Evolutionary conservation across 2,329 filamentous ascomycete genomes (phyloP), one percentile per base, ranked within the genome.

Genomic region (Alternaria ventricosa): DNA sequence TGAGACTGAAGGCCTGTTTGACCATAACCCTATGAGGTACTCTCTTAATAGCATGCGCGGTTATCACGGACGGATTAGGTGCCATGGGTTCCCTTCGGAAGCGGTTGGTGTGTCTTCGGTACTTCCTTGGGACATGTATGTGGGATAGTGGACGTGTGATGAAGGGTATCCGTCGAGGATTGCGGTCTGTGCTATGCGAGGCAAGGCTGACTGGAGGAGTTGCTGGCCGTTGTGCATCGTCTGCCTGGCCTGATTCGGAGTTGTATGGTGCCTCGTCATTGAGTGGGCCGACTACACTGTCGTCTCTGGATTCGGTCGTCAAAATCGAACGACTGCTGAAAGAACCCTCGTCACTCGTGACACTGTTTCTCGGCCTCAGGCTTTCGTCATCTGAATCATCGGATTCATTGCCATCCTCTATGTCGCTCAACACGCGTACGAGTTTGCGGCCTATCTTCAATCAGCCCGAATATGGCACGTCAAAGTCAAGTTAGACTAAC

Each of bases 381-480:
- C 49, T 36, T 22, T 22, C 8, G 20, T 23, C 13, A 5, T 41
- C 49, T 36, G 36, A 41, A 18, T 18, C 10, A 18, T 22, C 30
- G 1, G 30, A 23, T 41, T 53, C 49, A 53, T 22, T 23, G 20
- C 20, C 5, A 15, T 53, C 49, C 2, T 53, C 30, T 36, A 53
- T 41, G 10, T 30, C 23, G 49, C 49, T 53, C 49, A 53, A 18
- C 36, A 41, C 36, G 2, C 36, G 36, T 41, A 41, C 36, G 36
- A 41, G 36, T 18, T 15, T 15, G 36, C 36, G 36, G 36, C 36
- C 36, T 41, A 18, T 0, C 10, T 9, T 41, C n/a, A 41, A 41
- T 41, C 36, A 41, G 36, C n/a, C n/a, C 36, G 1, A 6, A 18
- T 41, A 41, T 9, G 9, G 36, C 36, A 18, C n/a, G 36, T 41